phyloP scores from a whole-genome alignment of 257 asterid species.

The Solanum chiquidenum region DNA sequence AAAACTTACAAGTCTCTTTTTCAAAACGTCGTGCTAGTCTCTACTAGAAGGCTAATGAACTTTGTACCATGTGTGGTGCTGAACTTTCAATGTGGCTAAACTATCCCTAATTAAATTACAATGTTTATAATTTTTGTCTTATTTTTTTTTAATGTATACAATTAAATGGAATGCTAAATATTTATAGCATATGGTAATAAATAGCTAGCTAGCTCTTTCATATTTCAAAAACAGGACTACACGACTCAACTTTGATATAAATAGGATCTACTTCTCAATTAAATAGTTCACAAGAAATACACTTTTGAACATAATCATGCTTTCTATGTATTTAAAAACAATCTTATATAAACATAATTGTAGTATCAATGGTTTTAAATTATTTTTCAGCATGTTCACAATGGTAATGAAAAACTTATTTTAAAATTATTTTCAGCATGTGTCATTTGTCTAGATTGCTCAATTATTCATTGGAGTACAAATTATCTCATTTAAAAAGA shows the following conservation, averaged over 20 bases:
- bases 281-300: not conserved
- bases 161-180: not conserved
- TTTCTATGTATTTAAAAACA: not conserved
- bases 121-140: not conserved
- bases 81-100: conserved; percentile 2
- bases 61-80: conserved; percentile 42
- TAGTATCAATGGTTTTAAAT: not conserved
- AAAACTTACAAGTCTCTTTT: conserved; percentile 48
- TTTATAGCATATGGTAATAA: too few relatives aligned
- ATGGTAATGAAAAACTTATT: too few relatives aligned
- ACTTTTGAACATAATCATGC: not conserved
- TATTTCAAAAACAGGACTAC: not conserved
- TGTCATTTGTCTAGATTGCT: too few relatives aligned
- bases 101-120: not conserved
- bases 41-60: conserved; percentile 66
- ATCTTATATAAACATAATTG: not conserved
- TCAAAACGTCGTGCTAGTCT: conserved; percentile 49
- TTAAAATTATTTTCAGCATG: too few relatives aligned
- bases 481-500: too few relatives aligned
- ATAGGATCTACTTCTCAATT: not conserved
- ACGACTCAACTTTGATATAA: not conserved
- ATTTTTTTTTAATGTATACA: not conserved
- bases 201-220: too few relatives aligned
- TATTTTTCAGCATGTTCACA: not conserved
- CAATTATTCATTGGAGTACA: too few relatives aligned